Evolutionary conservation across 257 asterid species (phyloP), one percentile per base, ranked within the genome.

Genomic region (Eucommia ulmoides): DNA sequence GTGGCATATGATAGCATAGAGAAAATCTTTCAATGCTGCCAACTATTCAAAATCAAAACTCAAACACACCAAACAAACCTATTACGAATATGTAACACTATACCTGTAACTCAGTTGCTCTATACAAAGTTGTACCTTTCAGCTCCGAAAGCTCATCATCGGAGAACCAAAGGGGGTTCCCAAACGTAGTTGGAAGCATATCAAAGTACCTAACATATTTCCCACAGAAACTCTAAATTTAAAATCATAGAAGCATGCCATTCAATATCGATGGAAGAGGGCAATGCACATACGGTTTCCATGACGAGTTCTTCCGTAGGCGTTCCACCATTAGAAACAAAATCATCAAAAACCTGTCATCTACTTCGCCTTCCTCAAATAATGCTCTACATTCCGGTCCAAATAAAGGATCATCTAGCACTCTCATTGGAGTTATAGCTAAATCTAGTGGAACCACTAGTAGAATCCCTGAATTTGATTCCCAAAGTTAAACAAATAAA

Each of bases 341-440:
- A 70, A 83, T 77, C 26, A 89, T 60, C 79, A 85, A 66, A 74
- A 89, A 76, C 29, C 96, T 63, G 59, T 85, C 98, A 68, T 89
- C 96, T 20, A 80, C 91, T 62, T 70, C 73, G 33, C 93, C 93
- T 71, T 72, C 83, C 62, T 70, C 88, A 48, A 64, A 69, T 92
- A 82, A 74, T n/a, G 84, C 77, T 62, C 88, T 70, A 60, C 93
- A 85, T 49, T 78, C 88, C 33, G 92, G 92, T 61, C 98, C 98
- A 1, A 74, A 60, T 20, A 89, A 52, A 49, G 98, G 92, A 74
- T 89, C 98, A 70, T 86, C 82, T 11, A 81, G 76, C 1, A 89
- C 94, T 68, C 88, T 75, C 93, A 77, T 85, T n/a, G 96, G 92
- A 59, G 96, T 89, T 53, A 89, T 89, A 1, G 94, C 84, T 57